Conservation (phyloP, 176 grass and related monocot species). For the Oryza brachyantha region DNA sequence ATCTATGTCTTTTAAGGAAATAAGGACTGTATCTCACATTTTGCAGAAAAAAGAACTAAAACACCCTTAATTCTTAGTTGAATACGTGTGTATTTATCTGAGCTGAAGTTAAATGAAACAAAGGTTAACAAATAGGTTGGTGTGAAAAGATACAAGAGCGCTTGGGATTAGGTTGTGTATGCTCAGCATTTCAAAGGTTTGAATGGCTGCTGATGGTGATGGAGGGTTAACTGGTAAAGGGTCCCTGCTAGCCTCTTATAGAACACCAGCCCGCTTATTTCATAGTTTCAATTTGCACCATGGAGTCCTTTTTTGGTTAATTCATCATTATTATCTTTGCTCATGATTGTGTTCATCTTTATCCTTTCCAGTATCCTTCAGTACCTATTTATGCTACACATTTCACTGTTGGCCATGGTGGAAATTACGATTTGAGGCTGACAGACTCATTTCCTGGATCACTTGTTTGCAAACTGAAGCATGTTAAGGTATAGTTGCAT, state of each 20-base stretch:
- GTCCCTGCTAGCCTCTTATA: background rate
- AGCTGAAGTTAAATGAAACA: background rate
- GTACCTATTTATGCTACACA: constrained; percentile 50
- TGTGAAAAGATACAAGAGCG: background rate
- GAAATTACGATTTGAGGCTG: constrained; percentile 71
- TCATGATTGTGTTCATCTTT: constrained; percentile 27
- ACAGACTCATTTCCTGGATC: constrained; percentile 52
- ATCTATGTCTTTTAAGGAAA: background rate
- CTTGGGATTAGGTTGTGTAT: background rate
- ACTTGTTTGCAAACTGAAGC: constrained; percentile 74
- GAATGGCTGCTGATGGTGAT: background rate
- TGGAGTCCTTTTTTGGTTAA: background rate
- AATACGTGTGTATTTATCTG: background rate
- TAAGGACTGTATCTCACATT: background rate
- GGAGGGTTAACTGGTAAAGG: background rate
- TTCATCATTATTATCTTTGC: constrained; percentile 10
- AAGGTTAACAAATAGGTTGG: constrained; percentile 1
- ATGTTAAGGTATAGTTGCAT: constrained; percentile 64
- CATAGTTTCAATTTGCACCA: background rate
- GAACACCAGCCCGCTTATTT: background rate
- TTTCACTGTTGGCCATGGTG: constrained; percentile 88
- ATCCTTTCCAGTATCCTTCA: constrained; percentile 72
- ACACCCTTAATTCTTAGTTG: background rate
- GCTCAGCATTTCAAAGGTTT: background rate
- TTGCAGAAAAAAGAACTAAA: background rate